These are phyloP conservation scores for Lumnitzera littorea DNA, from an alignment of 345 rosid genomes.

Conservation along the genomic window DNA sequence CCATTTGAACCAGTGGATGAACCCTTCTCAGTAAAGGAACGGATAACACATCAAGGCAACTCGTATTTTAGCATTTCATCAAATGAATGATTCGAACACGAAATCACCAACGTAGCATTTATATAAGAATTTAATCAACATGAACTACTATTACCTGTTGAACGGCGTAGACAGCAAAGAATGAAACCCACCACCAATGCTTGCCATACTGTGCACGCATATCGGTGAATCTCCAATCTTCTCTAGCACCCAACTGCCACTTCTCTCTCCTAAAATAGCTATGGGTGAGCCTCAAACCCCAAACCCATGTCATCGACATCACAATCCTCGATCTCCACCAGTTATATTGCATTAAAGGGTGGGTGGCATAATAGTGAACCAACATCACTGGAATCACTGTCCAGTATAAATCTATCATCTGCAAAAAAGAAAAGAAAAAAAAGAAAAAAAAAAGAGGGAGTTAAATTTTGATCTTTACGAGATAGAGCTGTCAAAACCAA, in stretches of 20 bases:
- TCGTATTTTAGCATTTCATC: conserved; percentile 28
- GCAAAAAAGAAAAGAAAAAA: not conserved
- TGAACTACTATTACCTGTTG: conserved; percentile 58
- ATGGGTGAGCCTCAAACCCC: conserved; percentile 80
- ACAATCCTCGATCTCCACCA: conserved; percentile 63
- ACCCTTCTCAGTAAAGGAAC: no score
- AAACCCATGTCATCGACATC: conserved; percentile 56
- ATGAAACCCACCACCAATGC: conserved; percentile 94
- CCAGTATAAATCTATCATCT: conserved; percentile 98
- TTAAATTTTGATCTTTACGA: no score
- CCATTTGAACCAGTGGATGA: no score
- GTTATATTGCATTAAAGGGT: conserved; percentile 56
- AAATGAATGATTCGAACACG: conserved; percentile 9
- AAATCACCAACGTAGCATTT: not conserved
- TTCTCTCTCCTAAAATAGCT: conserved; percentile 91
- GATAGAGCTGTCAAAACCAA: no score
- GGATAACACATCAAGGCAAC: no score
- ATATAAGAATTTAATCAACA: not conserved
- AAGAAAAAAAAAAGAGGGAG: not conserved
- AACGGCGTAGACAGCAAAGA: conserved; percentile 74
- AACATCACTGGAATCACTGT: conserved; percentile 84
- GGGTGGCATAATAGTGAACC: conserved; percentile 63
- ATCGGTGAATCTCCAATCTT: conserved; percentile 92
- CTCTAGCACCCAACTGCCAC: conserved; percentile 96
- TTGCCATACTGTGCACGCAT: conserved; percentile 74